These are phyloP conservation scores for Hyaloraphidium curvatum DNA, from an alignment of 192 early-diverging fungal species.

Conservation along the genomic window DNA sequence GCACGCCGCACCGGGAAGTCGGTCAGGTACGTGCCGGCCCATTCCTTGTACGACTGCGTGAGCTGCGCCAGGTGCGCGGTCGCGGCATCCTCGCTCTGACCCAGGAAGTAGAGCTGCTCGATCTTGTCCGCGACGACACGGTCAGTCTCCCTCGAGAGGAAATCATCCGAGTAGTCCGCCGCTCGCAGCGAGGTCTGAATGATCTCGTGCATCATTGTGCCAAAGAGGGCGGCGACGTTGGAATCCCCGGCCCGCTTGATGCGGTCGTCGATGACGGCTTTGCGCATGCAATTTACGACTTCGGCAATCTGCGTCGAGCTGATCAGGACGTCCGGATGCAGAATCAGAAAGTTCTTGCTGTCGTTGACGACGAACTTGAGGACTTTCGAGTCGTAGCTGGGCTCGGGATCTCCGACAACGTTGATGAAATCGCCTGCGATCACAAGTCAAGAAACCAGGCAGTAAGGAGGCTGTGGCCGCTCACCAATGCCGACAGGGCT, in stretches of 20 bases:
- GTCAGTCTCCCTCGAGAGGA: constrained; percentile 26
- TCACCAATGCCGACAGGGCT: constrained; percentile 26
- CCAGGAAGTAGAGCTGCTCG: constrained; percentile 52
- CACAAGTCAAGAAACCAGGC: not conserved
- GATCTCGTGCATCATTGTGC: constrained; percentile 64
- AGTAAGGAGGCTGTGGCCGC: not conserved
- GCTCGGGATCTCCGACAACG: constrained; percentile 24
- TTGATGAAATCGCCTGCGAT: constrained; percentile 45
- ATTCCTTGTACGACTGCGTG: constrained; percentile 27
- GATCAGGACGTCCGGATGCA: constrained; percentile 67
- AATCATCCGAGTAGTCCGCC: constrained; percentile 33
- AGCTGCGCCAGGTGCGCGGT: constrained; percentile 23
- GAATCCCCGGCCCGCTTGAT: constrained; percentile 21
- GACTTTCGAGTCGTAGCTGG: constrained; percentile 7
- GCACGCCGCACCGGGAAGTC: constrained; percentile 17
- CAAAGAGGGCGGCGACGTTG: constrained; percentile 42
- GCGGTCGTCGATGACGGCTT: constrained; percentile 52
- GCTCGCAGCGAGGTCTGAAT: constrained; percentile 43
- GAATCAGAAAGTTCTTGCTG: constrained; percentile 32
- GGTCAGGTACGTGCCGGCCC: constrained; percentile 19
- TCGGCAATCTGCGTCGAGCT: constrained; percentile 57
- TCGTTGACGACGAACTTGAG: constrained; percentile 34
- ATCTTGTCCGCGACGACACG: constrained; percentile 27
- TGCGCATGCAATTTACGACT: constrained; percentile 53
- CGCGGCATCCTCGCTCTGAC: constrained; percentile 34